These are phyloP conservation scores for Malus orientalis DNA, from an alignment of 306 rosid species.

Conservation along the genomic window DNA sequence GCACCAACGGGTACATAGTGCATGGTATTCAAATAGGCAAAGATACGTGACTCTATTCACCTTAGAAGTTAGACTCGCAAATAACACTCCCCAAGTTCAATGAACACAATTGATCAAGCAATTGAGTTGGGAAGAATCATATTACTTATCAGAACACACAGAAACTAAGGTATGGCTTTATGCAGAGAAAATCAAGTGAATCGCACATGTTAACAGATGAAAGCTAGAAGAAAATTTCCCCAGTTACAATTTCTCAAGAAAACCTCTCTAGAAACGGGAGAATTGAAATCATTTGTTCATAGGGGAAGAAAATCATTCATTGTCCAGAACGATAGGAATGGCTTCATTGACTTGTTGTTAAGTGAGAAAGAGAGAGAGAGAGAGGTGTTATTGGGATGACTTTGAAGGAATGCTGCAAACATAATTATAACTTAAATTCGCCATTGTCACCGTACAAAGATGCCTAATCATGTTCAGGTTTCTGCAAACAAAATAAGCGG, in stretches of 20 bases:
- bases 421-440: neutral
- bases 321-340: neutral
- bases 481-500: neutral
- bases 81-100: neutral
- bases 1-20: neutral
- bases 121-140: neutral
- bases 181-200: neutral
- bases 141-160: neutral
- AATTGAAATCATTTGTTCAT: neutral
- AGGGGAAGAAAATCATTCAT: neutral
- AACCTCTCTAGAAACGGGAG: neutral
- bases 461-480: neutral
- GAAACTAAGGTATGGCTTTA: neutral
- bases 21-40: neutral
- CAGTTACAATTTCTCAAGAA: neutral
- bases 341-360: neutral
- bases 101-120: neutral
- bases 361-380: neutral
- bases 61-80: neutral
- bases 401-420: neutral
- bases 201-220: neutral
- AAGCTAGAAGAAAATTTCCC: neutral
- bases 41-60: neutral
- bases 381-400: neutral
- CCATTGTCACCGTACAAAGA: neutral